Base-by-base conservation (phyloP, 495 filamentous ascomycete species). In the Penicillium verhagenii region DNA sequence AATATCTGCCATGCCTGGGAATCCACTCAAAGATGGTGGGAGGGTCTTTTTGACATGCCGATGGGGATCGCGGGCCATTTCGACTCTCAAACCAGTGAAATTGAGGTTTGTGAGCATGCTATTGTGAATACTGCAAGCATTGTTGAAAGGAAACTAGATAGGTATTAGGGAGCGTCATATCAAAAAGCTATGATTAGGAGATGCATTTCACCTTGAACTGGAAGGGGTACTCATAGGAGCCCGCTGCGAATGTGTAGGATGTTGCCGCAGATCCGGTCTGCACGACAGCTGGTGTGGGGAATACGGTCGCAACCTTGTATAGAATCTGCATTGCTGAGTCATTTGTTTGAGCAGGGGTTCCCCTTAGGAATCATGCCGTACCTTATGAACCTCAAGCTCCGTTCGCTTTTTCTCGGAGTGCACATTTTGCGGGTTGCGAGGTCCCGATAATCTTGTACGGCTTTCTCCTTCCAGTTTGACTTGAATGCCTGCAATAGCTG, bases 391-490 rank as follows among this genome's bases (percentile, higher is more conserved):
- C 61, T 93, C 87, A 38, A 85, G 67, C 63, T 87, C 84, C 7
- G 82, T 79, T 53, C 75, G 77, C 61, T 79, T 79, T 62, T 76
- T 79, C 24, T 87, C 77, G 20, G 77, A 76, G 37, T 76, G 64
- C 23, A 80, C 77, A 86, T 81, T 64, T 79, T 87, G 75, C 74
- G 83, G 68, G 74, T 83, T 63, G 77, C 83, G 61, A 50, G 71
- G 63, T 23, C 75, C 59, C 71, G 74, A 56, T 67, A 88, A 66
- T 39, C 83, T 80, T 18, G 91, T 92, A 44, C 80, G 79, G 59
- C 87, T 89, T 69, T 95, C 92, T 50, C 92, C 94, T 67, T 98
- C 93, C 31, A 98, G 81, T 75, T 98, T 98, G 58, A 96, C 93
- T 38, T 91, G 81, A 49, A 98, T 88, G 11, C 83, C 82, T 24